Percentiles rank a stretch among this genome's conserved stretches.
Evolutionary conservation across 148 eudicot genomes (phyloP).

Genomic region (Rhododendron vialii): DNA sequence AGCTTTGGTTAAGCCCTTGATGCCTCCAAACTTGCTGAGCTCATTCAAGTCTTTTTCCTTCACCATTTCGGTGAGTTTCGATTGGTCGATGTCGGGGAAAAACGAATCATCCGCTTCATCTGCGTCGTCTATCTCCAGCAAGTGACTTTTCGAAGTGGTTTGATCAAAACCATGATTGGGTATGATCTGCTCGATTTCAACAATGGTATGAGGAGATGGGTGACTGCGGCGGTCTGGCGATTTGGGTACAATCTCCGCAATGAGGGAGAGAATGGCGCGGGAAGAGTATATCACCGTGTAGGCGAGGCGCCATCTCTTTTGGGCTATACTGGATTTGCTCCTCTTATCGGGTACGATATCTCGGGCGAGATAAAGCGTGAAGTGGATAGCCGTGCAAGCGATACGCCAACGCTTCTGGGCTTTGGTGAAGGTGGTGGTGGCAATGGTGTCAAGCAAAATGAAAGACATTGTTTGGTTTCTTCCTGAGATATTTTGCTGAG

Average conservation of each 20-base stretch:
- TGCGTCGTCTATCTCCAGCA: background rate
- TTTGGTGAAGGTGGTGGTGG: conserved; percentile 2
- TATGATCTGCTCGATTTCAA: conserved; percentile 18
- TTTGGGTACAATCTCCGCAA: conserved; percentile 9
- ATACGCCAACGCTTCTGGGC: conserved; percentile 20
- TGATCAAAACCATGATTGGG: background rate
- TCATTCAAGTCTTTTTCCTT: conserved; percentile 37
- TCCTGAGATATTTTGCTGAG: background rate
- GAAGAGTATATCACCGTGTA: conserved; percentile 24
- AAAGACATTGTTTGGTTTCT: background rate
- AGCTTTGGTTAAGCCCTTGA: conserved; percentile 33
- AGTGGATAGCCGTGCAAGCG: conserved; percentile 6
- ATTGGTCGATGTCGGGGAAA: conserved; percentile 26
- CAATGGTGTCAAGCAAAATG: background rate
- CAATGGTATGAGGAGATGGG: background rate
- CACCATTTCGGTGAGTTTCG: conserved; percentile 38
- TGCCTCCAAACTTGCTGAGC: conserved; percentile 41
- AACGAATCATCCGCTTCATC: background rate
- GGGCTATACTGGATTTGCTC: background rate
- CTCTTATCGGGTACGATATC: background rate
- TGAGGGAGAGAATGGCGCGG: conserved; percentile 26
- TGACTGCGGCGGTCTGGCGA: background rate
- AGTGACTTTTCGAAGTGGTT: background rate
- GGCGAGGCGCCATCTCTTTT: conserved; percentile 5
- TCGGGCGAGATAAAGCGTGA: conserved; percentile 11